phyloP scores from a whole-genome alignment of 192 early-diverging fungal genomes.

The Podila horticola region DNA sequence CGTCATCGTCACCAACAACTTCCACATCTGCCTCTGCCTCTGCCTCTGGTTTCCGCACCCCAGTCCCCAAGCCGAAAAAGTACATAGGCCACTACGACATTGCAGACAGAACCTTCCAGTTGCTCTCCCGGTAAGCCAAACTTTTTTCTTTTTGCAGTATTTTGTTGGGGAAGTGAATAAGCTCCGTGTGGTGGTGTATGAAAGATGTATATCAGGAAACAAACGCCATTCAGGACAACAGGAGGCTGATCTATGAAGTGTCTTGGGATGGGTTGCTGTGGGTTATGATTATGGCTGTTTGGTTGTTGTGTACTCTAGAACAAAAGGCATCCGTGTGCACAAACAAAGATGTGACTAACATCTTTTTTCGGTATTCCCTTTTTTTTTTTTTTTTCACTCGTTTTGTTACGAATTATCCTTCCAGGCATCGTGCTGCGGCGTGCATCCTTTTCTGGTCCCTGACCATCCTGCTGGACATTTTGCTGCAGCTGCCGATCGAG shows the following conservation, averaged over 20 bases:
- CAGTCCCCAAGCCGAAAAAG: slow-evolving; percentile 23
- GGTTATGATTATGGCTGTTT: not conserved
- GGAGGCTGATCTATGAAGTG: too few species aligned
- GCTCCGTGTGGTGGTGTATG: not conserved
- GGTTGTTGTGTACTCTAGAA: too few species aligned
- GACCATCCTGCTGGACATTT: slow-evolving; percentile 49
- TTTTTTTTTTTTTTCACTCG: not conserved
- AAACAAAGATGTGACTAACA: not conserved
- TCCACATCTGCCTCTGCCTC: not conserved
- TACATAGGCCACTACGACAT: slow-evolving; percentile 52
- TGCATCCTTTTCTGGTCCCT: slow-evolving; percentile 51
- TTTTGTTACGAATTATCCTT: not conserved
- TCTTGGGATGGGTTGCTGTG: not conserved
- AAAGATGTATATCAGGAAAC: not conserved
- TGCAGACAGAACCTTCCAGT: slow-evolving; percentile 48
- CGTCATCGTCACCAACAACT: not conserved
- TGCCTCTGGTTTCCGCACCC: not conserved
- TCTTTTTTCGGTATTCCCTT: not conserved
- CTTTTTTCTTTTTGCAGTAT: not conserved
- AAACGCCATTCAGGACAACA: too few species aligned
- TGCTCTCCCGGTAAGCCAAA: slow-evolving; percentile 41
- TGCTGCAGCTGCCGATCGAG: slow-evolving; percentile 48
- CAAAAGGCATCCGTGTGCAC: too few species aligned
- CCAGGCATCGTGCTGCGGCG: slow-evolving; percentile 48
- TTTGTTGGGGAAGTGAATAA: not conserved